Evolutionary conservation across 805 yeast genomes (phyloP).

Genomic region (Starmerella kuoi): DNA sequence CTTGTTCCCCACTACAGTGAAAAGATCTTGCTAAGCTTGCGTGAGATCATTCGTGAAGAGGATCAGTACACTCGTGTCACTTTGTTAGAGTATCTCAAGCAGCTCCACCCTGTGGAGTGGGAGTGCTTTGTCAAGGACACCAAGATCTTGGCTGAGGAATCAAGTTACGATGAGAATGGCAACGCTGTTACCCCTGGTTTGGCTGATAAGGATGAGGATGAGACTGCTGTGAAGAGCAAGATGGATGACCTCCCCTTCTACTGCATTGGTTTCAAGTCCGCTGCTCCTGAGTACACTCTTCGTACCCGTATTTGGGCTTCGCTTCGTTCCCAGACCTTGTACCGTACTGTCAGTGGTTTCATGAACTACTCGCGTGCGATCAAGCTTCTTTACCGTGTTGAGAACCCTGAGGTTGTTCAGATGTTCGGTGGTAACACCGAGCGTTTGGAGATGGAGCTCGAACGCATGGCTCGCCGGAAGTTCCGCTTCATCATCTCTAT

Average conservation of each 20-base stretch:
- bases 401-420: constrained; percentile 89
- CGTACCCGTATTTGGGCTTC: constrained; percentile 99
- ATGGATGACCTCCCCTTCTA: constrained; percentile 87
- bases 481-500: constrained; percentile 72
- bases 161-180: constrained; percentile 48
- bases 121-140: constrained; percentile 94
- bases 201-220: constrained; percentile 34
- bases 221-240: constrained; percentile 68
- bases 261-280: constrained; percentile 94
- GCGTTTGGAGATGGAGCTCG: constrained; percentile 87
- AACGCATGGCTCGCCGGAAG: constrained; percentile 67
- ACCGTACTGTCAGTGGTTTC: constrained; percentile 95
- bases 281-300: constrained; percentile 91
- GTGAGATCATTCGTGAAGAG: constrained; percentile 94
- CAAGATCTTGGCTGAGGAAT: constrained; percentile 86
- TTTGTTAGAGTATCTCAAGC: constrained; percentile 83
- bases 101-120: constrained; percentile 95
- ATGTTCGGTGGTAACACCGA: constrained; percentile 98
- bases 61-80: constrained; percentile 94
- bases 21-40: constrained; percentile 81
- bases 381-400: constrained; percentile 84
- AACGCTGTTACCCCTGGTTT: constrained; percentile 26
- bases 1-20: constrained; percentile 93
- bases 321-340: constrained; percentile 87
- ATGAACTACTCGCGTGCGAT: constrained; percentile 97